These are phyloP conservation scores for Trichosphaerium sp. DNA, from an alignment of 78 protist species.

Conservation along the genomic window DNA sequence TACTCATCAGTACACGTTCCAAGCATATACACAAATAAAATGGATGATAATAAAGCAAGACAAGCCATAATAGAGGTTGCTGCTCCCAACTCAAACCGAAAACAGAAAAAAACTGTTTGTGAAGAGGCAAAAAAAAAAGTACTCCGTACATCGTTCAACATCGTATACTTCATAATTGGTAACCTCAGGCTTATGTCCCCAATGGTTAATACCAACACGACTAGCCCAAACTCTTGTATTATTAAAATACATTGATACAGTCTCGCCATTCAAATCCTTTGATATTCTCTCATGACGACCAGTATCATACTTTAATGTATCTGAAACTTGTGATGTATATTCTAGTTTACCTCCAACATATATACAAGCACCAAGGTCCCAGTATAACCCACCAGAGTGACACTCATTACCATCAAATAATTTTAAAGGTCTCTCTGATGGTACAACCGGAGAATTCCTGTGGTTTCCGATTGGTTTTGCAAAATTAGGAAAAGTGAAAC, in stretches of 20 bases:
- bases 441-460: background rate
- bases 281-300: constrained; percentile 19
- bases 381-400: constrained; percentile 35
- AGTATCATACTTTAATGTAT: constrained; percentile 1
- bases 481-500: constrained; percentile 58
- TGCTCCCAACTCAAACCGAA: no score
- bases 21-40: constrained; percentile 20
- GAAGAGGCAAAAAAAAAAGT: no score
- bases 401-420: constrained; percentile 58
- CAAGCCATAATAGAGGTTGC: no score
- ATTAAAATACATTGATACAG: constrained; percentile 24
- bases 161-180: background rate
- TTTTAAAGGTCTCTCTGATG: constrained; percentile 11
- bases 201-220: constrained; percentile 5
- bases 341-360: no score
- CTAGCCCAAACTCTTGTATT: constrained; percentile 10
- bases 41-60: no score
- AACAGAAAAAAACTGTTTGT: no score
- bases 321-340: no score
- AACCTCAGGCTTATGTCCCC: constrained; percentile 25
- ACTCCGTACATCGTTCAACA: no score
- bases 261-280: background rate
- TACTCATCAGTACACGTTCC: background rate
- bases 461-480: constrained; percentile 30
- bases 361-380: constrained; percentile 28